A percentile compares a stretch with the other conserved stretches of the same genome.
Conservation (phyloP, 202 grass and related monocot species). For the Elaeis oleifera region DNA sequence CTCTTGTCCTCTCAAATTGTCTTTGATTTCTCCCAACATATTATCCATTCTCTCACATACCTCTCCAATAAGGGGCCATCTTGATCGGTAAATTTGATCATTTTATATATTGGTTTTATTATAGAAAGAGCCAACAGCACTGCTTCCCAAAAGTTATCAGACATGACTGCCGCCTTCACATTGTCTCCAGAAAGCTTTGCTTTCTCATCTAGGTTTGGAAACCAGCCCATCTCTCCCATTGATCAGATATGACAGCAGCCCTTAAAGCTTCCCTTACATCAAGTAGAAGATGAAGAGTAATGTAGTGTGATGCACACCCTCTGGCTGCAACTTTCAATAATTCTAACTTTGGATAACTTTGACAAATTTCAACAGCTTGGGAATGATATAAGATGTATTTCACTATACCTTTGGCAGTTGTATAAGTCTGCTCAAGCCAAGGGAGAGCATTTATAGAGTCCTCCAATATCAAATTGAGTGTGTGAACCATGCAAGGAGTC, state of each 20-base stretch:
- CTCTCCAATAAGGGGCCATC: slow-evolving; percentile 25
- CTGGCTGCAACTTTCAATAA: slow-evolving; percentile 17
- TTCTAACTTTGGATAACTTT: slow-evolving; percentile 21
- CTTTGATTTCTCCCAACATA: slow-evolving; percentile 28
- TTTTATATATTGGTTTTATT: slow-evolving; percentile 27
- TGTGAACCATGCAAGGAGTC: slow-evolving; percentile 28
- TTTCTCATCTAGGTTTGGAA: slow-evolving; percentile 23
- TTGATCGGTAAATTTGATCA: slow-evolving; percentile 24
- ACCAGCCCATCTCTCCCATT: slow-evolving; percentile 18
- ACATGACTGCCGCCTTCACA: slow-evolving; percentile 18
- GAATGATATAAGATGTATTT: slow-evolving; percentile 24
- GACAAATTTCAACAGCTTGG: slow-evolving; percentile 16
- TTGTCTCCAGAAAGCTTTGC: slow-evolving; percentile 3
- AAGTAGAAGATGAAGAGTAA: slow-evolving; percentile 27
- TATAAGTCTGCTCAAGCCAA: slow-evolving; percentile 22
- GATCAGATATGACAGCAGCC: slow-evolving; percentile 22
- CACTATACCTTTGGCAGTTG: slow-evolving; percentile 22
- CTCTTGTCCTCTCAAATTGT: slow-evolving; percentile 18
- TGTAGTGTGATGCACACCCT: slow-evolving; percentile 20
- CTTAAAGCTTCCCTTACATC: slow-evolving; percentile 21
- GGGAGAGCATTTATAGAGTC: slow-evolving; percentile 16
- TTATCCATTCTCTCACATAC: slow-evolving; percentile 30
- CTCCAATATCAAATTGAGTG: slow-evolving; percentile 20
- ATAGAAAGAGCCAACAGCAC: slow-evolving; percentile 21
- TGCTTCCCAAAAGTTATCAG: slow-evolving; percentile 23